Percentiles rank a stretch among this genome's conserved stretches.
phyloP scores from a whole-genome alignment of 768 basidiomycete genomes.

The Daedalea quercina region DNA sequence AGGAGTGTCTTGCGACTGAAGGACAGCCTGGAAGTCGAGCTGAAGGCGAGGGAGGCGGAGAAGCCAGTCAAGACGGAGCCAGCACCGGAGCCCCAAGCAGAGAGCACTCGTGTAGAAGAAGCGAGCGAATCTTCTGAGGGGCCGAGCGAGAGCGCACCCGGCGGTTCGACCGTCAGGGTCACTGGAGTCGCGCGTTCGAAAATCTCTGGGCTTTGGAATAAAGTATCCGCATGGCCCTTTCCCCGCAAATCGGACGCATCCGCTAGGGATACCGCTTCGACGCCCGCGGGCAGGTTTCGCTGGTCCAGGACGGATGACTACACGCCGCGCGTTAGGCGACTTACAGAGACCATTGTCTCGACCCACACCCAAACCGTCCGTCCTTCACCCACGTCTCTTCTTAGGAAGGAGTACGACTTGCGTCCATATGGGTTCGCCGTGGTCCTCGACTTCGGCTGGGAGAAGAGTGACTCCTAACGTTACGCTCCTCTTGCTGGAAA shows the following conservation, averaged over 20 bases:
- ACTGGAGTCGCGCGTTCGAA: background rate
- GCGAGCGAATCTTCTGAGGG: background rate
- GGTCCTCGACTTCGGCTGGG: conserved; percentile 71
- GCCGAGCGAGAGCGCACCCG: background rate
- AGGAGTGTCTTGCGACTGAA: conserved; percentile 48
- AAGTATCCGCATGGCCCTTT: background rate
- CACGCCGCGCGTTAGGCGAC: no score
- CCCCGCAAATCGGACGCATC: background rate
- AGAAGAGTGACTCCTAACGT: background rate
- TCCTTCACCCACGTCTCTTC: conserved; percentile 9
- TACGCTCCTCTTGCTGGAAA: no score
- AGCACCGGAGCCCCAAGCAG: background rate
- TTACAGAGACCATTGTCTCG: no score
- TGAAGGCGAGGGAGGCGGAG: conserved; percentile 10
- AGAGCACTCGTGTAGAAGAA: background rate
- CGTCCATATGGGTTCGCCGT: conserved; percentile 66
- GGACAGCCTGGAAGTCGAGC: conserved; percentile 28
- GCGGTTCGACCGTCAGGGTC: background rate
- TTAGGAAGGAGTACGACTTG: conserved; percentile 59
- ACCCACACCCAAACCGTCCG: background rate
- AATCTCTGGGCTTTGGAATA: background rate
- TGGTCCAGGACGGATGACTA: background rate
- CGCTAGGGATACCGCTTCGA: background rate
- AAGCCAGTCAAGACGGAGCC: background rate
- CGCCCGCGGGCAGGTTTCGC: background rate